Evolutionary conservation across 2,329 filamentous ascomycete species (phyloP), one percentile per base, ranked within the genome.

Genomic region (Dothiorella sarmentorum): DNA sequence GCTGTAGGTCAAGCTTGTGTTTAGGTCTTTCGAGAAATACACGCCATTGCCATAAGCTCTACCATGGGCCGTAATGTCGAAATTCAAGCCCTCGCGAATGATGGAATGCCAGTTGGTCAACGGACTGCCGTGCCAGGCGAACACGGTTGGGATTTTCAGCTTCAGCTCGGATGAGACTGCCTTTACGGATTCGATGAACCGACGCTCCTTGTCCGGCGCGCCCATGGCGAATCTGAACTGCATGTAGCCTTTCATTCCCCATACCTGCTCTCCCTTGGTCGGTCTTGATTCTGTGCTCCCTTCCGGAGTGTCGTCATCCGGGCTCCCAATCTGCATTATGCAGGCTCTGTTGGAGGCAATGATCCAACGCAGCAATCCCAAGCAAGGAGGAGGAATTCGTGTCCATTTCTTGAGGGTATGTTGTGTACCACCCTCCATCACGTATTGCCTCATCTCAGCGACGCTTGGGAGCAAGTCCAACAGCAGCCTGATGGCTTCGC

Each of bases 201-300:
- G 80, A 31, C 86, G 78, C 69, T 97, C 92, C 67, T 92, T 95
- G 67, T 96, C 90, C n/a, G 91, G 91, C 0, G 90, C 88, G 7
- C 91, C 92, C 77, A 96, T 93, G 0, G 88, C 87, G 65, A 97
- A 91, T 26, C 90, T 83, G 66, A 96, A 97, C 70, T 96, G 91
- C 59, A 90, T 78, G 80, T 86, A 93, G 2, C 73, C 77, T 0
- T 78, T 67, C 75, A 93, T 85, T 0, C 86, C 87, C 22, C 75
- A 76, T 2, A 94, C 80, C 10, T 78, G 79, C 61, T 86, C 79
- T 33, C 76, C 74, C 29, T 68, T 71, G 56, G 70, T 76, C 56
- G 64, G n/a, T 2, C 31, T 20, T 4, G 29, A 20, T 35, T 44
- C n/a, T n/a, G n/a, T n/a, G n/a, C n/a, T n/a, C n/a, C n/a, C n/a